Conservation (phyloP, 163 green algal genomes). For the Scenedesmus sp. region DNA sequence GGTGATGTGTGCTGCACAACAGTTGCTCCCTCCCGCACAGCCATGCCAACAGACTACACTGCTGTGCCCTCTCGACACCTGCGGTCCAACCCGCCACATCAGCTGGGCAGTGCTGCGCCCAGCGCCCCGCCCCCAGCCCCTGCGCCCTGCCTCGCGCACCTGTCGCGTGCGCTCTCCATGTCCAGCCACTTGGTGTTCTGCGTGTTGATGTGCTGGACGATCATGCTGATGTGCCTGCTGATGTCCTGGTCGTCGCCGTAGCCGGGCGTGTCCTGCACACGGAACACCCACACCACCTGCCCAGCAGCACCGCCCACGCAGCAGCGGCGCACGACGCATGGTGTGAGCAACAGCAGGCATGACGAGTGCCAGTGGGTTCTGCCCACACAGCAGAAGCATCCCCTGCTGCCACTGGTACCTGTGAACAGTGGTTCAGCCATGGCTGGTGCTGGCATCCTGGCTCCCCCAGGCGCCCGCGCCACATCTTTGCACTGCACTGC, state of each 20-base stretch:
- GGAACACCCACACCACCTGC: slow-evolving; percentile 81
- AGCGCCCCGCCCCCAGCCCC: neutral
- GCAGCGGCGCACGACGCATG: neutral
- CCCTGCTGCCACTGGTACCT: too few relatives aligned
- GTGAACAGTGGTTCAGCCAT: too few relatives aligned
- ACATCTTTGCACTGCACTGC: too few relatives aligned
- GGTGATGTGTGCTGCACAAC: neutral
- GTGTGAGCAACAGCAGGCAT: neutral
- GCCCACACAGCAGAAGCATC: too few relatives aligned
- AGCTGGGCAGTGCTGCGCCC: neutral
- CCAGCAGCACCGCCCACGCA: slow-evolving; percentile 36
- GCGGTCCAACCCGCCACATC: too few relatives aligned
- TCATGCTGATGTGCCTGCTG: slow-evolving; percentile 54
- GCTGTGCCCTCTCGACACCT: too few relatives aligned
- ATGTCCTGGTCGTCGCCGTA: slow-evolving; percentile 86
- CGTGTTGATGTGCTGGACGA: slow-evolving; percentile 42
- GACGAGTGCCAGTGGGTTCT: neutral
- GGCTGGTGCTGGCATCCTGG: neutral
- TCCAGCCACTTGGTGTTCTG: slow-evolving; percentile 56
- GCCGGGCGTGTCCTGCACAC: slow-evolving; percentile 83
- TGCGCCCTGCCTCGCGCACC: neutral
- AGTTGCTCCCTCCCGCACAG: neutral
- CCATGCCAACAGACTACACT: too few relatives aligned
- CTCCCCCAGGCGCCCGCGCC: neutral
- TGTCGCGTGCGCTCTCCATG: slow-evolving; percentile 48